phyloP scores from a whole-genome alignment of 1,284 basidiomycete genomes.

The Dichomitus squalens region DNA sequence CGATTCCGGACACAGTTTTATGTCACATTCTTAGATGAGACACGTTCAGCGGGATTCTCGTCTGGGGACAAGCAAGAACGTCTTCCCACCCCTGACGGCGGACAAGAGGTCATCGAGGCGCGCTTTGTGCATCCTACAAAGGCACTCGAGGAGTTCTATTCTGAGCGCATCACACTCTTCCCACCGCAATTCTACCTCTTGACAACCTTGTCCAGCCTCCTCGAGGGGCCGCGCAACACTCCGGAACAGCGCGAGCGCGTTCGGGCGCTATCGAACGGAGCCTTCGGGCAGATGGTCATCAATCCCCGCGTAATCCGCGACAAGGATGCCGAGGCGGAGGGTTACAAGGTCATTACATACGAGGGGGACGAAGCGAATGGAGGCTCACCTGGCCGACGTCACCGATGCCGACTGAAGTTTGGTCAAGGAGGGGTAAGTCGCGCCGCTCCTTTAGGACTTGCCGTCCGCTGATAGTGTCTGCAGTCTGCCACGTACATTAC shows the following conservation, averaged over 20 bases:
- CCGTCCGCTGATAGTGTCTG: not conserved
- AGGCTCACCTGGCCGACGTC: constrained; percentile 56
- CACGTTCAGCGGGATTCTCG: constrained; percentile 47
- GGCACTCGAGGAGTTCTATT: constrained; percentile 52
- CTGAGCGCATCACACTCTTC: constrained; percentile 58
- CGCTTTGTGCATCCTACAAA: constrained; percentile 58
- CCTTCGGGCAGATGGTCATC: constrained; percentile 62
- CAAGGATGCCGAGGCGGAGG: constrained; percentile 45
- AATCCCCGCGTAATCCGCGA: constrained; percentile 46
- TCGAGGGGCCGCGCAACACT: constrained; percentile 44
- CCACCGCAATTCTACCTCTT: constrained; percentile 75
- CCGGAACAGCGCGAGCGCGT: constrained; percentile 47
- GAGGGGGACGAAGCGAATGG: constrained; percentile 71
- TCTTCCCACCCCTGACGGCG: constrained; percentile 68
- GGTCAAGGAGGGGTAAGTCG: constrained; percentile 49
- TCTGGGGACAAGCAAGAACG: constrained; percentile 55
- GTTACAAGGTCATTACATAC: constrained; percentile 53
- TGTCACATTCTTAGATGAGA: constrained; percentile 55
- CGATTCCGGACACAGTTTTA: constrained; percentile 73
- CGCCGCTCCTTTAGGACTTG: not conserved
- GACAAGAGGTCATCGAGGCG: constrained; percentile 66
- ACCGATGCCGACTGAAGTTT: constrained; percentile 52
- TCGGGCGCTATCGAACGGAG: constrained; percentile 47
- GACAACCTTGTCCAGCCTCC: constrained; percentile 53
- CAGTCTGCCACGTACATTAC: constrained; percentile 51